Conservation (phyloP, 2,329 filamentous ascomycete species). For the Cercospora berteroae region DNA sequence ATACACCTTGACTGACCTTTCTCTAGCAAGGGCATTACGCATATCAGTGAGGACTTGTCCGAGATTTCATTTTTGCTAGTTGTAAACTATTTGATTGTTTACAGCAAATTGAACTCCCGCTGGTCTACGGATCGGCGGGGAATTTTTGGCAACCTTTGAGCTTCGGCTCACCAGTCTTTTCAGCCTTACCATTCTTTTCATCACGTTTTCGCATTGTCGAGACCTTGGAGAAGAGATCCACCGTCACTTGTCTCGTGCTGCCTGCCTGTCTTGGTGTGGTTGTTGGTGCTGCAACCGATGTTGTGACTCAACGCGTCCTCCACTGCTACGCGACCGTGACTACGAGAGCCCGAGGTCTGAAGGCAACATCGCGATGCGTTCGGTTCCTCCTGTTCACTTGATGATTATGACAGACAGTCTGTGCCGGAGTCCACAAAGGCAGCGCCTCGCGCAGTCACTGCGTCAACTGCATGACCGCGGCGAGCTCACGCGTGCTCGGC, state of each 20-base stretch:
- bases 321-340: background rate
- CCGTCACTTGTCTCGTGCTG: background rate
- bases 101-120: conserved; percentile 59
- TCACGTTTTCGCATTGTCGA: background rate
- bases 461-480: background rate
- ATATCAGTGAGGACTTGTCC: conserved; percentile 83
- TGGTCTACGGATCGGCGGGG: conserved; percentile 68
- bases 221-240: background rate
- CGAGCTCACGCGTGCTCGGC: background rate
- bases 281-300: background rate
- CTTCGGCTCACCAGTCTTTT: background rate
- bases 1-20: background rate
- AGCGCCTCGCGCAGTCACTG: background rate
- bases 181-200: background rate
- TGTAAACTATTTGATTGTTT: conserved; percentile 61
- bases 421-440: background rate
- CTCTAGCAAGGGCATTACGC: conserved; percentile 72
- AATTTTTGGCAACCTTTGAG: conserved; percentile 67
- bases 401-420: background rate
- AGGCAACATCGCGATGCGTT: background rate
- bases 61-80: conserved; percentile 86
- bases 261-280: background rate
- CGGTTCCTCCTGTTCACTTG: too few relatives aligned
- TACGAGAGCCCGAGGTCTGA: background rate
- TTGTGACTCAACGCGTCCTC: background rate